Conservation (phyloP, 192 early-diverging fungal species). For the Mortierella claussenii region DNA sequence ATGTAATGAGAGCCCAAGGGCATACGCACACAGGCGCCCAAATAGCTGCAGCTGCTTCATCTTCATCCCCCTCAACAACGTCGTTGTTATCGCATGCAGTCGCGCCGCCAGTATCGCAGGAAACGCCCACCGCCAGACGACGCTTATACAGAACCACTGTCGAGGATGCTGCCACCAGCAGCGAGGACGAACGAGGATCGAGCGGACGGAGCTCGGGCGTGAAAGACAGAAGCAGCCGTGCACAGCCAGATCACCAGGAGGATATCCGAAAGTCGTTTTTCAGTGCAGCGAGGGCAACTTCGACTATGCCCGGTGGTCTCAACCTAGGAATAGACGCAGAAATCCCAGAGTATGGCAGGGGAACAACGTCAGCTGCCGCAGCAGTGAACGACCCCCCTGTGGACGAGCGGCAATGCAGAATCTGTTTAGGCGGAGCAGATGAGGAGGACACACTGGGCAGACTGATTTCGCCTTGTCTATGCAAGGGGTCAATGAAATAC, state of each 20-base stretch:
- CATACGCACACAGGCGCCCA: too few relatives aligned
- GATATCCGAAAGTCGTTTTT: conserved; percentile 14
- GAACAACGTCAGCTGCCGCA: not conserved
- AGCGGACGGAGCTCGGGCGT: not conserved
- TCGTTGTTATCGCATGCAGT: too few relatives aligned
- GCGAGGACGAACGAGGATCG: conserved; percentile 9
- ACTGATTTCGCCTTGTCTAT: conserved; percentile 65
- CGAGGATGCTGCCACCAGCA: conserved; percentile 21
- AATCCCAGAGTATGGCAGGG: not conserved
- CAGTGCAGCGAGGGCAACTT: not conserved
- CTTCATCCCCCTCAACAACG: not conserved
- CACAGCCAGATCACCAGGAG: not conserved
- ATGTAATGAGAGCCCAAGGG: too few relatives aligned
- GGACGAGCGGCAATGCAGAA: conserved; percentile 65
- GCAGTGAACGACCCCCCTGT: conserved; percentile 26
- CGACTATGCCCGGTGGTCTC: conserved; percentile 42
- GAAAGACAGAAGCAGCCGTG: conserved; percentile 1
- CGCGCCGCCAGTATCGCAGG: too few relatives aligned
- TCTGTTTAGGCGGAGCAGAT: conserved; percentile 60
- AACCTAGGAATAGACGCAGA: conserved; percentile 35
- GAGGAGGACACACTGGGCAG: conserved; percentile 62
- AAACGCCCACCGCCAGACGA: not conserved
- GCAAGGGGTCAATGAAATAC: conserved; percentile 70
- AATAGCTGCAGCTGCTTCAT: not conserved
- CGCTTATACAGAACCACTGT: conserved; percentile 40